Conservation (phyloP, 768 basidiomycete genomes). For the Tylopilus balloui region DNA sequence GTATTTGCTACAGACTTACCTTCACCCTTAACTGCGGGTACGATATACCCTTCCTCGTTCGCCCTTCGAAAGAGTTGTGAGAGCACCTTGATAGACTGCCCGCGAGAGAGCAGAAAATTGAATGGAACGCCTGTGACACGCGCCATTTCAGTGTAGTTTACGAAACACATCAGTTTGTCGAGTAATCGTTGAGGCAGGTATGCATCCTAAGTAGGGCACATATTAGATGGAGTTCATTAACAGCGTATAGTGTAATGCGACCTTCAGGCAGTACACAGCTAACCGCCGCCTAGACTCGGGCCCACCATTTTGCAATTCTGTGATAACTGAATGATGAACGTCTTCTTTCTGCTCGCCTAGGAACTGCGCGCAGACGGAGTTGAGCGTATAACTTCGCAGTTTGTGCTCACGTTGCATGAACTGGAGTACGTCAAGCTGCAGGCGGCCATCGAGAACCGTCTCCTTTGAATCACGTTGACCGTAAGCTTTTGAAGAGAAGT, state of each 20-base stretch:
- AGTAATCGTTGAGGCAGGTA: slow-evolving; percentile 94
- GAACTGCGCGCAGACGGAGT: slow-evolving; percentile 97
- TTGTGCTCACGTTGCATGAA: slow-evolving; percentile 99
- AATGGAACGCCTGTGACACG: slow-evolving; percentile 99
- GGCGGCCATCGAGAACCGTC: slow-evolving; percentile 81
- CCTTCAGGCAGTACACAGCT: slow-evolving; percentile 98
- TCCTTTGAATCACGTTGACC: slow-evolving; percentile 97
- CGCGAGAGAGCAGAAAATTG: slow-evolving; percentile 89
- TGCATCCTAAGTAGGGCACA: slow-evolving; percentile 63
- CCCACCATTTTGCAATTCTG: slow-evolving; percentile 95
- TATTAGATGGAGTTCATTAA: slow-evolving; percentile 2
- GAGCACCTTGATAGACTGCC: slow-evolving; percentile 98
- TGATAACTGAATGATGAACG: slow-evolving; percentile 97
- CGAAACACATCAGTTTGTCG: slow-evolving; percentile 98
- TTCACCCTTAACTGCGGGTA: slow-evolving; percentile 83
- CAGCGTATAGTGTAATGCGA: slow-evolving; percentile 21
- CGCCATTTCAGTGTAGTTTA: slow-evolving; percentile 99
- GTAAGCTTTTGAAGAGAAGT: slow-evolving; percentile 97
- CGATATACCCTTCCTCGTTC: slow-evolving; percentile 84
- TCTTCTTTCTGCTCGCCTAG: slow-evolving; percentile 99
- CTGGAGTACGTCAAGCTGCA: slow-evolving; percentile 94
- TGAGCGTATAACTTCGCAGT: slow-evolving; percentile 92
- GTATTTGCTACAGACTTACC: slow-evolving; percentile 40
- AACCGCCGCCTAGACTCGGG: slow-evolving; percentile 87
- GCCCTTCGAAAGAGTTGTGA: slow-evolving; percentile 94